Base-by-base conservation (phyloP, 2,329 filamentous ascomycete species). In the Chaetomiaceae sp. region DNA sequence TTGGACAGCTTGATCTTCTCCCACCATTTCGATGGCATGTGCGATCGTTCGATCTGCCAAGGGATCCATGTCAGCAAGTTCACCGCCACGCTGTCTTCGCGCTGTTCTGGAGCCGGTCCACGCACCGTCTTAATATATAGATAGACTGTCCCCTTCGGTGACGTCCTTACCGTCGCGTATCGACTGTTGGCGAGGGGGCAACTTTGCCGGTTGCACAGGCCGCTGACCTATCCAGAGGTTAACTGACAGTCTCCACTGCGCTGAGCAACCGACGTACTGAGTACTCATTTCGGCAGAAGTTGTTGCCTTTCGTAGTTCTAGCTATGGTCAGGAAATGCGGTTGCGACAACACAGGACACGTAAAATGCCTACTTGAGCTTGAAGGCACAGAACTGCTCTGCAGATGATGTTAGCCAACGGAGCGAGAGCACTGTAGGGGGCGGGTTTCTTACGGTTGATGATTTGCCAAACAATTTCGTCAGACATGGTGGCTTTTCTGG, bases 381-480 rank as follows among this genome's bases (percentile, higher is more conserved):
- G 75, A 90, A 97, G 42, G 86, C 84, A 73, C 93, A 97, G 45
- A 58, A 58, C 50, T 58, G 56, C 49, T 58, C 56, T 58, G 66
- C 30, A 34, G 87, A 60, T 78, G 62, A 84, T 80, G 64, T 86
- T 86, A 56, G 88, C 86, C 22, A 3, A 11, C 14, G 84, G 14
- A 29, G 29, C 26, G 15, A 33, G n/a, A 24, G 15, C 10, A 18
- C 33, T 38, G n/a, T 7, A 15, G 27, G 18, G 30, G 11, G 18
- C 34, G 14, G 19, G 8, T 11, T 26, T 36, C 57, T 44, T 45
- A 59, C 57, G 87, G 69, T 95, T 94, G 58, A 96, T 95, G 48
- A 96, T 87, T 66, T 90, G 83, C 93, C 93, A 98, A 54, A 97
- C 84, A 56, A 97, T 94, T 69, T 97, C 91, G 74, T 97, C 91